phyloP scores from a whole-genome alignment of 1,284 basidiomycete species.

The Neonothopanus nambi region DNA sequence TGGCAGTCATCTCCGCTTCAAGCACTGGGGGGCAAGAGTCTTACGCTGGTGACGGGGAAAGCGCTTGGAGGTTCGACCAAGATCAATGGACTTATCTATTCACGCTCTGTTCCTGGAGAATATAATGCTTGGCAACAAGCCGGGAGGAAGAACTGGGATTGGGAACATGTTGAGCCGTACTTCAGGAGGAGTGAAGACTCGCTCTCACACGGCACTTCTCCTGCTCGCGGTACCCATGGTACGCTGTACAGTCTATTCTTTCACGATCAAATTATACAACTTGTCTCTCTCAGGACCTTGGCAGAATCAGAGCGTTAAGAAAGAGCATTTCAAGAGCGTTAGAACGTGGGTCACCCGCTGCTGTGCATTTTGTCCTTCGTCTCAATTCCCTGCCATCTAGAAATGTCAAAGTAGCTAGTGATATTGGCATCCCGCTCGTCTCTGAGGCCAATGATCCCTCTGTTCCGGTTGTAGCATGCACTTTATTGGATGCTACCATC shows the following conservation, averaged over 20 bases:
- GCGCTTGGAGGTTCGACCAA: constrained; percentile 38
- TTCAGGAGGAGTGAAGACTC: constrained; percentile 30
- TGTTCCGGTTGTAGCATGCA: constrained; percentile 15
- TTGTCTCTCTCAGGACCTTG: constrained; percentile 5
- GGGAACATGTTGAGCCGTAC: constrained; percentile 27
- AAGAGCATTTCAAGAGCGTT: constrained; percentile 11
- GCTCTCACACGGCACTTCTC: constrained; percentile 11
- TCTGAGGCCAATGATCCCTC: constrained; percentile 19
- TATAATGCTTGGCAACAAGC: constrained; percentile 29
- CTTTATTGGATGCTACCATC: constrained; percentile 20
- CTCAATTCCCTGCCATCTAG: too few species aligned
- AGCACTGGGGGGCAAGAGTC: constrained; percentile 17
- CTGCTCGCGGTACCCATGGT: neutral
- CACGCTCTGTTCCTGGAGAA: constrained; percentile 28
- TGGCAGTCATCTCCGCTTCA: constrained; percentile 17
- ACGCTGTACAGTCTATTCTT: neutral
- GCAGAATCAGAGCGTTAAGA: constrained; percentile 6
- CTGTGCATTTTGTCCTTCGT: neutral
- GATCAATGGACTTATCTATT: constrained; percentile 37
- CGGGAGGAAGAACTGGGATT: constrained; percentile 32
- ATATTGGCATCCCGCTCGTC: constrained; percentile 20
- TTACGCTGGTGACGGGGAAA: constrained; percentile 32
- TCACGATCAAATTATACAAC: neutral
- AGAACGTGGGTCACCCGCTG: neutral
- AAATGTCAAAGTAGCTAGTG: constrained; percentile 13